phyloP scores from a whole-genome alignment of 2,329 filamentous ascomycete species.

The Pseudogymnoascus sp. region DNA sequence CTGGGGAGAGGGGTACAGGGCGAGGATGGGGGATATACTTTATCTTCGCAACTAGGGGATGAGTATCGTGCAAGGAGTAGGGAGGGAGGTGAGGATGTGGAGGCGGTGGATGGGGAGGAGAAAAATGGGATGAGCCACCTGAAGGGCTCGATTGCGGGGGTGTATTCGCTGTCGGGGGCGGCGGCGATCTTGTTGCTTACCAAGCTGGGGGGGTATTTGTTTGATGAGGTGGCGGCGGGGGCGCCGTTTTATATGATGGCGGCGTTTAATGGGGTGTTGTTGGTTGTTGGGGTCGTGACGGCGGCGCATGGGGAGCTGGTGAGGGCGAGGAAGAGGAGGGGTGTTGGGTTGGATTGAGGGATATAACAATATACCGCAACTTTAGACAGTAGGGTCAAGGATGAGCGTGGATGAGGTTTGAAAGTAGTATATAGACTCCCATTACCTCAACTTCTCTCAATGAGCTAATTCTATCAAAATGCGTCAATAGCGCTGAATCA shows the following conservation, averaged over 20 bases:
- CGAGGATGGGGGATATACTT: conserved; percentile 30
- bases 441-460: too few relatives aligned
- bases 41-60: conserved; percentile 22
- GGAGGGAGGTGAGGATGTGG: neutral
- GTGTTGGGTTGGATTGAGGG: neutral
- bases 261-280: conserved; percentile 67
- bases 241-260: conserved; percentile 96
- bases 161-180: conserved; percentile 87
- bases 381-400: neutral
- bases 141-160: conserved; percentile 89
- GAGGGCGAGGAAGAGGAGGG: conserved; percentile 9
- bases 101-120: neutral
- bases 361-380: neutral
- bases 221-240: conserved; percentile 64
- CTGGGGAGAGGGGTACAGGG: conserved; percentile 70
- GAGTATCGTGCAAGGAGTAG: neutral
- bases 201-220: conserved; percentile 79
- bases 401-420: neutral
- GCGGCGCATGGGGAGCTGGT: conserved; percentile 23
- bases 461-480: neutral
- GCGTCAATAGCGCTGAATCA: neutral
- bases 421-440: neutral
- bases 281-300: conserved; percentile 37
- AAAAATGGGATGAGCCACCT: conserved; percentile 42
- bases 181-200: conserved; percentile 84